Evolutionary conservation across 2,329 filamentous ascomycete species (phyloP), one percentile per base, ranked within the genome.

Genomic region (Neurospora sp.): DNA sequence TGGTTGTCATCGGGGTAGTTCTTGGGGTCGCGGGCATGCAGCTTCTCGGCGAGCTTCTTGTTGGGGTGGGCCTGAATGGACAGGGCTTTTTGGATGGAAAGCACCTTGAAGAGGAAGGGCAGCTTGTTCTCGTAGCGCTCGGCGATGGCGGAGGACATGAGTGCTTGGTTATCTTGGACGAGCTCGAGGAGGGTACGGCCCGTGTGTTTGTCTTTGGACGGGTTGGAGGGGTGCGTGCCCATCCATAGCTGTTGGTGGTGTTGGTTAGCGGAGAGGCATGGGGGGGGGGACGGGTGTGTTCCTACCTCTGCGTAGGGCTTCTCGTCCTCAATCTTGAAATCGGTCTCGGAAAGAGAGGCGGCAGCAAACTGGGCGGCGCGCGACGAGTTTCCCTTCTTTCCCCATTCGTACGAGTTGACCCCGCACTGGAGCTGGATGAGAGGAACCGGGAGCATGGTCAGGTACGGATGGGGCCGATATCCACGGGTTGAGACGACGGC

Each of bases 1-100:
- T 99, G 96, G 83, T 99, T 99, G 83, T 98, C 95, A 84, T 99
- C 93, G 70, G 95, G 96, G 79, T 99, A 99, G 84, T 99, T 96
- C 82, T 92, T 92, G 67, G 93, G 87, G 78, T 99, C 95, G 73
- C 86, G 89, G 46, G 89, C 87, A 80, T 98, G 96, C 38, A 99
- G 84, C 78, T 93, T 83, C 82, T 96, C 95, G 68, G 96, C 96
- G 15, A 96, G 89, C 81, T 92, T 92, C 87, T 97, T 97, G 83
- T 97, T 96, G 68, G 93, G 93, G 76, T 99, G 96, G 33, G 96
- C 96, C 81, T 99, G 96, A 76, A 99, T 98, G 73, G 93, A 97
- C 71, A 99, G 87, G 11, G 96, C 96, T 81, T 98, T 99, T 82
- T 90, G 89, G 82, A 98, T 96, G 39, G 93, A 97, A 37, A 99